A percentile compares a stretch with the other conserved stretches of the same genome.
phyloP scores from a whole-genome alignment of 495 filamentous ascomycete species.

The Neurospora sublineolata region DNA sequence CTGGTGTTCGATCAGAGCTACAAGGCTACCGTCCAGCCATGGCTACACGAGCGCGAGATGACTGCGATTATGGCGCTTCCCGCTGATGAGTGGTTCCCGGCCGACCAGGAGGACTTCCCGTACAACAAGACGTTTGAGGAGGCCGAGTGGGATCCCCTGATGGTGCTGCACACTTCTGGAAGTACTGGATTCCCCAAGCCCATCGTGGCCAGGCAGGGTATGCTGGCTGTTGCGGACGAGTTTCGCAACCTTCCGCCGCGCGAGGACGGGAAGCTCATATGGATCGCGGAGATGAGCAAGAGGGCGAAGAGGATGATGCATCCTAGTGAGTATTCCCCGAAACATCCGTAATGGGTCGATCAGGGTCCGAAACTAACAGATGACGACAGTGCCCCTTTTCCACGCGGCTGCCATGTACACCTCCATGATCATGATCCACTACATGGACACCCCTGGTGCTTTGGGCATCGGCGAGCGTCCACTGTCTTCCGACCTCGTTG shows the following conservation, averaged over 20 bases:
- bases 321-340: conserved; percentile 9
- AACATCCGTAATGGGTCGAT: conserved; percentile 9
- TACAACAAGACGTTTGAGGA: conserved; percentile 36
- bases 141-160: conserved; percentile 32
- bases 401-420: conserved; percentile 29
- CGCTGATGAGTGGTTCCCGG: conserved; percentile 18
- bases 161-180: conserved; percentile 50
- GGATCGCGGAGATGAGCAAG: conserved; percentile 12
- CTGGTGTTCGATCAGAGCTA: conserved; percentile 16
- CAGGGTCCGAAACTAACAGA: not conserved
- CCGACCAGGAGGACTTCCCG: conserved; percentile 18
- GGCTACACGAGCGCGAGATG: conserved; percentile 28
- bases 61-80: conserved; percentile 20
- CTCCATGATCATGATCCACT: conserved; percentile 19
- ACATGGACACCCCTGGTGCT: conserved; percentile 18
- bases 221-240: conserved; percentile 32
- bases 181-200: conserved; percentile 49
- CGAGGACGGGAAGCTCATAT: conserved; percentile 14
- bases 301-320: conserved; percentile 5
- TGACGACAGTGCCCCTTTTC: conserved; percentile 13
- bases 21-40: conserved; percentile 17
- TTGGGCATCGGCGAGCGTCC: conserved; percentile 29
- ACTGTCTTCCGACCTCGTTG: conserved; percentile 20
- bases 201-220: conserved; percentile 36
- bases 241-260: conserved; percentile 9